Base-by-base conservation (phyloP, 2,329 filamentous ascomycete genomes). In the Cadophora sp. region DNA sequence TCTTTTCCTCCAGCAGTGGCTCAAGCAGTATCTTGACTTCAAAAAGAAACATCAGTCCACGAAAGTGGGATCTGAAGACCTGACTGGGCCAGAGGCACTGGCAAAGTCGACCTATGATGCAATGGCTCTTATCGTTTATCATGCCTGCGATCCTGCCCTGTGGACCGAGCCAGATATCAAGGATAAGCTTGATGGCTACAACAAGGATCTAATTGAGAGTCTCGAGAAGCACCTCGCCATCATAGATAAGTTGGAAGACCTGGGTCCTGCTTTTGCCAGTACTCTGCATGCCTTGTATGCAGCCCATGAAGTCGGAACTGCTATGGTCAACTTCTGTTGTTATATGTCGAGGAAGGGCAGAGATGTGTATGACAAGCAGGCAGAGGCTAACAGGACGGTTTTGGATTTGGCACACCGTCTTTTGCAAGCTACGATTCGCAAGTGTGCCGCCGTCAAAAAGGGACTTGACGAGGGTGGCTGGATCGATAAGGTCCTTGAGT, bases 401-500 rank as follows among this genome's bases (percentile, higher is more conserved):
- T 29, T 37, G 11, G 65, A 68, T 19, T 56, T 58, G 8, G 72
- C 71, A 12, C 62, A 67, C 24, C 46, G 50, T 22, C 29, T 77
- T 2, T 26, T 75, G 43, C 59, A 70, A 26, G 53, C 61, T 8
- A 68, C 77, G 7, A 62, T 62, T 11, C 68, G 72, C 14, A 74
- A 75, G 53, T 71, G 70, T 9, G 61, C 61, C 19, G 48, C 16
- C 9, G 66, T 77, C 27, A 78, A 77, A 60, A 75, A 73, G 50
- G 71, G 68, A 2, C 63, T 79, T 40, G 74, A 77, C 64, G 77
- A 78, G 46, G 73, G 77, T 22, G 77, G 77, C 3, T 78, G 75
- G 76, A 78, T 79, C 59, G 77, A 79, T 64, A 75, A 69, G 51
- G 72, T 77, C 0, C 64, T 77, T 5, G 73, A 76, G 14, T 67